Evolutionary conservation across 352 stramenopile genomes (phyloP).

Genomic region (Phytopythium ostracodes): DNA sequence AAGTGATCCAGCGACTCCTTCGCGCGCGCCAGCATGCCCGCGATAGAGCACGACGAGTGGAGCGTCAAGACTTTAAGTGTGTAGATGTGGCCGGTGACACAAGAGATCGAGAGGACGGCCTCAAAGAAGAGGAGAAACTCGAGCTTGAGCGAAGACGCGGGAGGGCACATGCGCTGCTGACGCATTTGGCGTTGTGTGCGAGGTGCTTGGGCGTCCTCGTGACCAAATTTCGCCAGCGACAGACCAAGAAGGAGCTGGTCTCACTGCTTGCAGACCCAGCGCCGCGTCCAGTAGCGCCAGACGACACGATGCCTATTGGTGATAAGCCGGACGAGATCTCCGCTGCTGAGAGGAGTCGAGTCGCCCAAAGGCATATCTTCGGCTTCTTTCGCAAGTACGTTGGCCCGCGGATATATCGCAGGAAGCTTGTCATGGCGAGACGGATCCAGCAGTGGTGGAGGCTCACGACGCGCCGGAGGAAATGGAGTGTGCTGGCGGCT

Average conservation of each 20-base stretch:
- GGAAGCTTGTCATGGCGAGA: constrained; percentile 44
- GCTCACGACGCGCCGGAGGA: constrained; percentile 11
- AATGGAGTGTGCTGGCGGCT: constrained; percentile 24
- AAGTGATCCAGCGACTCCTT: constrained; percentile 32
- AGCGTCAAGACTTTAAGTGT: constrained; percentile 4
- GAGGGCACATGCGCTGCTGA: constrained; percentile 13
- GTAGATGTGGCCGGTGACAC: background rate
- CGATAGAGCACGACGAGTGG: constrained; percentile 8
- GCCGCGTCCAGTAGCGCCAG: background rate
- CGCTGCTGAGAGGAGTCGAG: background rate
- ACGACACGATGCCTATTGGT: constrained; percentile 24
- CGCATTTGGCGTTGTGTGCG: constrained; percentile 21
- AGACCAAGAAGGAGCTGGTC: constrained; percentile 39
- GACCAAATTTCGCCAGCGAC: constrained; percentile 19
- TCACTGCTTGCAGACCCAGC: constrained; percentile 28
- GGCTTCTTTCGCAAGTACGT: constrained; percentile 51
- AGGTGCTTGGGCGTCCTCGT: constrained; percentile 35
- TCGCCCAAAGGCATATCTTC: constrained; percentile 19
- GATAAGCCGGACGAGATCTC: background rate
- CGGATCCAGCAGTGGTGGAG: constrained; percentile 50
- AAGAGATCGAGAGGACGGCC: background rate
- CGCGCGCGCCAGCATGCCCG: constrained; percentile 6
- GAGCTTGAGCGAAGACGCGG: constrained; percentile 1
- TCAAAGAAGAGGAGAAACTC: background rate
- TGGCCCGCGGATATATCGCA: constrained; percentile 33